phyloP scores from a whole-genome alignment of 805 yeast species.

The Pichia exigua region DNA sequence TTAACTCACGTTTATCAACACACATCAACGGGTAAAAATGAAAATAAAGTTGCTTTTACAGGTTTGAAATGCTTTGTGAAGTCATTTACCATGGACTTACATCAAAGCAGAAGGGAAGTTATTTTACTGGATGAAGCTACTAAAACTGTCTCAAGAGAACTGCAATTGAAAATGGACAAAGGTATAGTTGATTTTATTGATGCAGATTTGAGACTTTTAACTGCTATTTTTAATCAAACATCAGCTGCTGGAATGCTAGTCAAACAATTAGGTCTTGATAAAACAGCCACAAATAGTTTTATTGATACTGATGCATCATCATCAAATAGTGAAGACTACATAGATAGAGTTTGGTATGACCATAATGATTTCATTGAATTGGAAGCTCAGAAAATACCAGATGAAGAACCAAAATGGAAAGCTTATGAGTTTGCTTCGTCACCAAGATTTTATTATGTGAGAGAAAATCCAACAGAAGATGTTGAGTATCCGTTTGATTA shows the following conservation, averaged over 20 bases:
- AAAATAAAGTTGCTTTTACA: constrained; percentile 42
- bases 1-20: constrained; percentile 66
- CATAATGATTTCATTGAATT: constrained; percentile 69
- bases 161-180: constrained; percentile 51
- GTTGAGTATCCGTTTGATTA: constrained; percentile 51
- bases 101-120: constrained; percentile 45
- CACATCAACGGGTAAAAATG: constrained; percentile 31
- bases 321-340: constrained; percentile 10
- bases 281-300: constrained; percentile 10
- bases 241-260: constrained; percentile 38
- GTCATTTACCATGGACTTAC: constrained; percentile 54
- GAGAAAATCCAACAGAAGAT: constrained; percentile 39
- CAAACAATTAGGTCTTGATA: constrained; percentile 23
- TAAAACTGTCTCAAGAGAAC: constrained; percentile 37
- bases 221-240: constrained; percentile 55
- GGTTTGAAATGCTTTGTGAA: constrained; percentile 65
- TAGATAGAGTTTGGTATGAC: constrained; percentile 53
- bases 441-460: constrained; percentile 54
- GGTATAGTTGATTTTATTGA: constrained; percentile 65
- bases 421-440: constrained; percentile 47
- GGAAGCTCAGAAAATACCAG: constrained; percentile 38
- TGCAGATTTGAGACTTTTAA: constrained; percentile 61
- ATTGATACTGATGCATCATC: constrained; percentile 15
- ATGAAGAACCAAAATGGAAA: constrained; percentile 32
- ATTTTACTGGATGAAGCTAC: constrained; percentile 28